phyloP scores from a whole-genome alignment of 306 rosid genomes.

The cucumber (Cucumis sativus) region DNA sequence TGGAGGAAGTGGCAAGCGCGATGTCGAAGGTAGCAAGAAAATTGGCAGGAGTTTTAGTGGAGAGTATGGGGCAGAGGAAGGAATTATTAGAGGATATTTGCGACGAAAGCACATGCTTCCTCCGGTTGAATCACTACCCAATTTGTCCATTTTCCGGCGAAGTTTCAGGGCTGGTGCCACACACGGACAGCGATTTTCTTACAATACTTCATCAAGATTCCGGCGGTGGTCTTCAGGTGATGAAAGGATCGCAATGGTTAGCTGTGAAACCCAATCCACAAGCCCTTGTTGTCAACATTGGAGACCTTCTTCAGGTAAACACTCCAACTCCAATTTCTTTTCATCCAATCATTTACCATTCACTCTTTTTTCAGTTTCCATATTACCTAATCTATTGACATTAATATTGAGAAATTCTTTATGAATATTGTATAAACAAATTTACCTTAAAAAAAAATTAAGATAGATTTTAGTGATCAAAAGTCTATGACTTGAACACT shows the following conservation, averaged over 20 bases:
- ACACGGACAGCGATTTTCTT: slow-evolving; percentile 87
- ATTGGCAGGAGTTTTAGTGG: slow-evolving; percentile 56
- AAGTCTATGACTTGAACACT: too few relatives aligned
- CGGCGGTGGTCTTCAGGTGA: slow-evolving; percentile 84
- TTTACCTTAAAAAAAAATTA: too few relatives aligned
- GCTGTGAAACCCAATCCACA: slow-evolving; percentile 76
- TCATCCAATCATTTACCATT: too few relatives aligned
- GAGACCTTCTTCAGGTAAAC: slow-evolving; percentile 82
- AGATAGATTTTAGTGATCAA: too few relatives aligned
- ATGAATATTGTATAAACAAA: too few relatives aligned
- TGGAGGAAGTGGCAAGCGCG: slow-evolving; percentile 59
- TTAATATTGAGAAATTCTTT: too few relatives aligned
- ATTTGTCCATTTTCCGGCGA: slow-evolving; percentile 45
- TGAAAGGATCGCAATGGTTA: slow-evolving; percentile 86
- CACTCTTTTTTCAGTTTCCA: too few relatives aligned
- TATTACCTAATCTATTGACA: too few relatives aligned
- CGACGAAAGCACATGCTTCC: slow-evolving; percentile 67
- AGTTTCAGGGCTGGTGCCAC: slow-evolving; percentile 66
- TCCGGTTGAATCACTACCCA: slow-evolving; percentile 75
- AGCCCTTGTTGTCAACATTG: slow-evolving; percentile 76
- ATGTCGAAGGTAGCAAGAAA: slow-evolving; percentile 54
- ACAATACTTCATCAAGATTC: slow-evolving; percentile 77
- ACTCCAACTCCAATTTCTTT: neutral
- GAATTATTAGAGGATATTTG: slow-evolving; percentile 44
- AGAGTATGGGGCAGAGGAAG: slow-evolving; percentile 40